Evolutionary conservation across 768 basidiomycete genomes (phyloP), one percentile per base, ranked within the genome.

Genomic region (Mycena latifolia): DNA sequence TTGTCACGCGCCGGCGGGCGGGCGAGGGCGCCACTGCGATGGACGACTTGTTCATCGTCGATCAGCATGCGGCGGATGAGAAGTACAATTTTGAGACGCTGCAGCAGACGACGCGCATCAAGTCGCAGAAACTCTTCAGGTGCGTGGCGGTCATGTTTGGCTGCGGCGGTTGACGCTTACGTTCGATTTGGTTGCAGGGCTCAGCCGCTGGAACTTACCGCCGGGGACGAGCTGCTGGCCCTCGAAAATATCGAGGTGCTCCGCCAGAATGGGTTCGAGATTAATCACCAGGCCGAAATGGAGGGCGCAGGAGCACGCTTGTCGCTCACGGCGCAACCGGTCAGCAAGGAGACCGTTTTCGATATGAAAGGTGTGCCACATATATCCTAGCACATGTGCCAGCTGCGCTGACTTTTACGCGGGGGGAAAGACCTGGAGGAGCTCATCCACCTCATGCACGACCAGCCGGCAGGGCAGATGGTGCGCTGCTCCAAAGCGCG

Each of bases 31-130:
- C 25, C 18, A 56, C 48, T 11, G 66, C 48, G 15, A 81, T 88
- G 79, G 96, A 99, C 74, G 97, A 99, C 72, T 81, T 99, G 45
- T 99, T 98, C 79, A 95, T 99, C 67, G 86, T 99, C 20, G 97
- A 99, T 72, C 97, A 99, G 75, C 97, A 99, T 77, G 97, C 97
- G 6, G 91, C 94, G 7, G 98, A 99, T 77, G 98, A 99, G 78
- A 99, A 99, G 80, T 98, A 94, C 79, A 99, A 99, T 75, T 99
- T 99, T 74, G 98, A 99, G 82, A 92, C 88, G 1, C 79, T 99
- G 62, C 97, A 99, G 77, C 84, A 87, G 69, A 95, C 90, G n/a
- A 98, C 96, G 14, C 86, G 85, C 55, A 96, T 99, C 62, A 86
- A 93, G 70, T 93, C 92, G 2, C 97, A 99, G 72, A 88, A 82